Conservation (phyloP, 2,329 filamentous ascomycete species). For the Podosphaera xanthii region DNA sequence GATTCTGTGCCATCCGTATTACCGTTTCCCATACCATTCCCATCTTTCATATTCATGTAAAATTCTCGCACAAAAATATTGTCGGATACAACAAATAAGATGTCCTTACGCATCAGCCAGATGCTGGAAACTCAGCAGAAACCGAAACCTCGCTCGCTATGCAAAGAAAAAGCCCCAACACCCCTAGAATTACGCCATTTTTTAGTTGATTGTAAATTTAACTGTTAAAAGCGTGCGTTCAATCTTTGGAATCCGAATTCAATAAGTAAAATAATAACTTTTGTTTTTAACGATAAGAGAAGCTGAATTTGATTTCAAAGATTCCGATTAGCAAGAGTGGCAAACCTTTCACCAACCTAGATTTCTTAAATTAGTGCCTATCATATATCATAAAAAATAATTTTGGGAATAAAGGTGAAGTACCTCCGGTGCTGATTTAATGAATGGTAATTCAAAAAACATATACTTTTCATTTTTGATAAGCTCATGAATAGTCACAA, state of each 20-base stretch:
- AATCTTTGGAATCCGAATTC: constrained; percentile 1
- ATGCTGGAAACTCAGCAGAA: constrained; percentile 14
- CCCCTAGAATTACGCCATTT: constrained; percentile 15
- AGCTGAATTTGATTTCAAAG: constrained; percentile 3
- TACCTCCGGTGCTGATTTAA: constrained; percentile 78
- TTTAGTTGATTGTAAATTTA: constrained; percentile 15
- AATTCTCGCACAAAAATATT: constrained; percentile 11
- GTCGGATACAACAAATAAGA: constrained; percentile 14
- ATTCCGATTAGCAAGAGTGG: constrained; percentile 11
- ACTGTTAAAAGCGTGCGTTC: constrained; percentile 9
- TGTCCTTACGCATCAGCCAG: neutral
- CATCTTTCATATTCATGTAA: constrained; percentile 8
- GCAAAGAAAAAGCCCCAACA: constrained; percentile 15
- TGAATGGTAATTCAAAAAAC: constrained; percentile 83
- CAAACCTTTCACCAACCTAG: constrained; percentile 15
- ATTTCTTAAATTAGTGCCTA: neutral
- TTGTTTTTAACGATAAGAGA: neutral
- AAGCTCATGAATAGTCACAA: constrained; percentile 71
- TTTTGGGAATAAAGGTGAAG: constrained; percentile 7
- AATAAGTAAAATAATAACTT: neutral
- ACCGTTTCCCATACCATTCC: constrained; percentile 8
- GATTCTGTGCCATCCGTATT: neutral
- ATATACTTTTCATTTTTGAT: constrained; percentile 76
- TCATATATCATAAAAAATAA: neutral
- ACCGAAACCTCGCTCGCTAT: constrained; percentile 17